Evolutionary conservation across 495 filamentous ascomycete species (phyloP).

Genomic region (Jackrogersella minutella): DNA sequence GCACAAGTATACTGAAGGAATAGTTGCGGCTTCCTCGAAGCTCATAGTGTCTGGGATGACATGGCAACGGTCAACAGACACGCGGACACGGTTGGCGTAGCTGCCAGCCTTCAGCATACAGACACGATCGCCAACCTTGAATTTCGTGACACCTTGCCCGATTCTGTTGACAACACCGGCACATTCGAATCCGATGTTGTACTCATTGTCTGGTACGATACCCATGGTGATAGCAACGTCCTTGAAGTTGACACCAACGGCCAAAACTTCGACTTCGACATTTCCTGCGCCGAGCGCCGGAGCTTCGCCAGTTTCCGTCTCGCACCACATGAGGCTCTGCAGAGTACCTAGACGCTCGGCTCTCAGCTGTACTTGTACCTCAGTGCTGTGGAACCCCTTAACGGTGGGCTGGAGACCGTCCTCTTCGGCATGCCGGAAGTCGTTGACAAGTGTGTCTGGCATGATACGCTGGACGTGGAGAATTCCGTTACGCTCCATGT

Average conservation of each 20-base stretch:
- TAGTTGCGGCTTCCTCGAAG: conserved; percentile 55
- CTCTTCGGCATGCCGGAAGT: neutral
- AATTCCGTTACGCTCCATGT: conserved; percentile 43
- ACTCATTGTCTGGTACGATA: conserved; percentile 46
- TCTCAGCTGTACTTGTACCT: conserved; percentile 14
- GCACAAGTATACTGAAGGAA: conserved; percentile 53
- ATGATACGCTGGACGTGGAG: conserved; percentile 42
- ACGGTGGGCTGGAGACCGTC: neutral
- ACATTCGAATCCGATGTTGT: conserved; percentile 52
- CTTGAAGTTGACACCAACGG: conserved; percentile 54
- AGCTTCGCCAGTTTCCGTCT: neutral
- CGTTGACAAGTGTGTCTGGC: conserved; percentile 21
- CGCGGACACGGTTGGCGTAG: conserved; percentile 45
- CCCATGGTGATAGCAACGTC: conserved; percentile 53
- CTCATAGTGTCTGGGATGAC: conserved; percentile 47
- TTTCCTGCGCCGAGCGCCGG: neutral
- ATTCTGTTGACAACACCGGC: conserved; percentile 52
- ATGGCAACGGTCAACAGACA: conserved; percentile 36
- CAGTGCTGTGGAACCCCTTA: neutral
- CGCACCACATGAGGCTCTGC: neutral
- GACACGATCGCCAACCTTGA: conserved; percentile 57
- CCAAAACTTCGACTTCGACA: conserved; percentile 45
- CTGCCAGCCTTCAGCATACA: neutral
- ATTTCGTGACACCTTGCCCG: conserved; percentile 39
- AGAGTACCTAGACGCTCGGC: conserved; percentile 37